Conservation (phyloP, 2,329 filamentous ascomycete genomes). For the Diaporthe velutina region DNA sequence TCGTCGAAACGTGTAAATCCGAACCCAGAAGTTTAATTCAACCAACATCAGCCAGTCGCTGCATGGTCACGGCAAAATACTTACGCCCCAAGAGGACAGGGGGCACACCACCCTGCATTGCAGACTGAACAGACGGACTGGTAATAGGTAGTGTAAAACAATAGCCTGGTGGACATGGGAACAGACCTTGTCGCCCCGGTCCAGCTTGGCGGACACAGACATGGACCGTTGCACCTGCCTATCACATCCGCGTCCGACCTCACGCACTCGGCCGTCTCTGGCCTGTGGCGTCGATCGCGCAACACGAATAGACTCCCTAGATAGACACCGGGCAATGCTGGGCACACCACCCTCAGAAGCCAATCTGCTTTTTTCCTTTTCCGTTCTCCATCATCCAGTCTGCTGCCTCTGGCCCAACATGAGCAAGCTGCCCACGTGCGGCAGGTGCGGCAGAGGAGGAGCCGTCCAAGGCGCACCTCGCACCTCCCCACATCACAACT, state of each 20-base stretch:
- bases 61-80: background rate
- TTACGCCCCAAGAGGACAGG: background rate
- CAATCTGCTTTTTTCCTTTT: conserved; percentile 11
- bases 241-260: background rate
- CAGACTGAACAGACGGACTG: background rate
- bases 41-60: conserved; percentile 8
- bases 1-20: conserved; percentile 23
- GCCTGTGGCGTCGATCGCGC: conserved; percentile 3
- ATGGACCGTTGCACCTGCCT: conserved; percentile 6
- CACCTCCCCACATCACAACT: too few relatives aligned
- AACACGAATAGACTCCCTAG: background rate
- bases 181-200: background rate
- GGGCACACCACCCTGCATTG: background rate
- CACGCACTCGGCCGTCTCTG: background rate
- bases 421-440: background rate
- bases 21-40: conserved; percentile 8
- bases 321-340: background rate
- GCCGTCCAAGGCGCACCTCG: background rate
- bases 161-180: background rate
- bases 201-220: conserved; percentile 8
- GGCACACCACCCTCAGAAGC: background rate
- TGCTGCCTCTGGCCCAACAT: background rate
- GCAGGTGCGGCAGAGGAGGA: background rate
- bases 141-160: conserved; percentile 2
- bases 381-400: background rate